Percentiles rank a stretch among this genome's conserved stretches.
Evolutionary conservation across 352 stramenopile genomes (phyloP).

Genomic region (Phytophthora foliorum): DNA sequence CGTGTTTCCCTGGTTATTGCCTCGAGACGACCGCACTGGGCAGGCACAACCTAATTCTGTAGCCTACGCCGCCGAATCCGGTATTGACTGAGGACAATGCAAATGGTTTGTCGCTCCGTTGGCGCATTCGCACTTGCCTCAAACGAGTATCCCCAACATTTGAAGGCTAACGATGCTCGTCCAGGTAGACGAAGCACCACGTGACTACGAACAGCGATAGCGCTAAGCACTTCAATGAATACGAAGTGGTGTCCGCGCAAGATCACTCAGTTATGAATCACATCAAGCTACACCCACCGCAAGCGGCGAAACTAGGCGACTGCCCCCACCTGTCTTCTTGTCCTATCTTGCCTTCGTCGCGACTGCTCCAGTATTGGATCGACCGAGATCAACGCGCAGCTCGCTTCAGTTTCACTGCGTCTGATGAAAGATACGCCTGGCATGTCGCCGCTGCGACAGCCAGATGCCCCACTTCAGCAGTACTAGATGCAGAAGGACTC

Average conservation of each 20-base stretch:
- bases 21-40: too few relatives aligned
- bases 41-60: too few relatives aligned
- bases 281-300: background rate
- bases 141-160: background rate
- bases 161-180: background rate
- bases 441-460: slow-evolving; percentile 3
- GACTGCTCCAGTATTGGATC: background rate
- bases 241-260: background rate
- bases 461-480: background rate
- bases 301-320: background rate
- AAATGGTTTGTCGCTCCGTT: background rate
- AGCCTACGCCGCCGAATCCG: too few relatives aligned
- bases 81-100: too few relatives aligned
- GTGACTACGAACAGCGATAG: background rate
- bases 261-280: background rate
- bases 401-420: background rate
- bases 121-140: background rate
- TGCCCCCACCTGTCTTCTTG: slow-evolving; percentile 2
- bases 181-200: background rate
- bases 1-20: too few relatives aligned
- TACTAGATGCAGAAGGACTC: too few relatives aligned
- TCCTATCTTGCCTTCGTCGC: background rate
- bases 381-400: background rate
- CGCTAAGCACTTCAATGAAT: slow-evolving; percentile 3
- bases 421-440: background rate